Evolutionary conservation across 2,329 filamentous ascomycete species (phyloP).

Genomic region (Ploettnerulaceae sp.): DNA sequence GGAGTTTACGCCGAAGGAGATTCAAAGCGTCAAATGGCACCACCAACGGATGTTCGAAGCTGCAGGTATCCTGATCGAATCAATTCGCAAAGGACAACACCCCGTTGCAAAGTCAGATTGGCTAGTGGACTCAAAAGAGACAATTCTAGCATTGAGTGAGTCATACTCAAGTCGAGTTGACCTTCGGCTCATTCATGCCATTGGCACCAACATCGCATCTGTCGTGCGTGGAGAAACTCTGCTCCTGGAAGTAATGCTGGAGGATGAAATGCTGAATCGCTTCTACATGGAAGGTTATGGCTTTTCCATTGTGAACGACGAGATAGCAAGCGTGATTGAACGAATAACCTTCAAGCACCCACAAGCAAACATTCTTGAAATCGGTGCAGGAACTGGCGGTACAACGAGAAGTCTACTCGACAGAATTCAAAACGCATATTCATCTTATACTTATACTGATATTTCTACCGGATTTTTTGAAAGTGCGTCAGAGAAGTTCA

Average conservation of each 20-base stretch:
- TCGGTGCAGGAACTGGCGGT: slow-evolving; percentile 27
- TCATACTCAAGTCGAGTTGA: slow-evolving; percentile 6
- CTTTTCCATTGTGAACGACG: neutral
- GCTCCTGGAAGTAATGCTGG: slow-evolving; percentile 10
- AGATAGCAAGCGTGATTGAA: slow-evolving; percentile 1
- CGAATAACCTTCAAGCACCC: slow-evolving; percentile 34
- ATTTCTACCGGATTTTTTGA: slow-evolving; percentile 40
- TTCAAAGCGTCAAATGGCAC: neutral
- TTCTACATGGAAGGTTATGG: slow-evolving; percentile 13
- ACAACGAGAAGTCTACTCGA: slow-evolving; percentile 31
- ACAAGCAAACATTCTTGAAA: slow-evolving; percentile 36
- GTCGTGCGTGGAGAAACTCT: slow-evolving; percentile 6
- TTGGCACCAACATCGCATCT: slow-evolving; percentile 13
- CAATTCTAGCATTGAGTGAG: neutral
- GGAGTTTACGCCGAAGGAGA: no score
- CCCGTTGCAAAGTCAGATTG: neutral
- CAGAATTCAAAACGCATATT: slow-evolving; percentile 30
- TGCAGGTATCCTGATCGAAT: neutral
- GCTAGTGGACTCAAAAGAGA: neutral
- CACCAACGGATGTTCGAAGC: neutral
- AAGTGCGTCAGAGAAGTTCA: slow-evolving; percentile 30
- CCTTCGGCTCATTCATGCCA: neutral
- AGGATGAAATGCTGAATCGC: slow-evolving; percentile 8
- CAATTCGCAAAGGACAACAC: neutral
- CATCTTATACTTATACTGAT: slow-evolving; percentile 40